Conservation (phyloP, 2,329 filamentous ascomycete species). For the Chrysoporthe cubensis region DNA sequence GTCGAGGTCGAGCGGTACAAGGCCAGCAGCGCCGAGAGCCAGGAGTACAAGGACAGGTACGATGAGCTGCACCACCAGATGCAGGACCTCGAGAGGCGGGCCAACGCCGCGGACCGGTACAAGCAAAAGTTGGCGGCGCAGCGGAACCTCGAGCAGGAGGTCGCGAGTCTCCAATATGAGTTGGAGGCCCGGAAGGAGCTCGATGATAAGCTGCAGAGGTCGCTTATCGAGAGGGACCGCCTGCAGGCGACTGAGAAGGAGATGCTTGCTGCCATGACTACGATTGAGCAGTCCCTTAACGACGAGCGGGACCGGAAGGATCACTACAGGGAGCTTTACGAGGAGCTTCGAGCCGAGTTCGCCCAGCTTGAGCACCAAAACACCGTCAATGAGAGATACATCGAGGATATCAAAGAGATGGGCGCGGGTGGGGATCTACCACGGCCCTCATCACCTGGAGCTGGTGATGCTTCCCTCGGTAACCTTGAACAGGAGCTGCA, state of each 20-base stretch:
- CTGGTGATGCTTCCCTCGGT: conserved; percentile 11
- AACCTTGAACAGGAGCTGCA: conserved; percentile 66
- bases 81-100: conserved; percentile 62
- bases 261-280: conserved; percentile 36
- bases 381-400: conserved; percentile 55
- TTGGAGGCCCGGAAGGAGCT: conserved; percentile 48
- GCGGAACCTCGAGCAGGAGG: conserved; percentile 59
- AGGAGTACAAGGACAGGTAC: conserved; percentile 61
- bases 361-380: conserved; percentile 49
- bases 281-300: conserved; percentile 32
- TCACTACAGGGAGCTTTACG: conserved; percentile 35
- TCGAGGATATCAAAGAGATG: conserved; percentile 63
- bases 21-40: conserved; percentile 51
- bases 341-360: conserved; percentile 43
- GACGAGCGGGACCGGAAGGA: conserved; percentile 36
- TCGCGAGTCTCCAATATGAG: conserved; percentile 58
- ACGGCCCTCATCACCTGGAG: conserved; percentile 19
- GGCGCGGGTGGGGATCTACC: conserved; percentile 40
- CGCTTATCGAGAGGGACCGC: conserved; percentile 37
- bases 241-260: conserved; percentile 37
- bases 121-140: conserved; percentile 65
- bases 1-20: conserved; percentile 54
- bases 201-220: conserved; percentile 38
- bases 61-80: conserved; percentile 63
- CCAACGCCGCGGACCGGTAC: conserved; percentile 65